Evolutionary conservation across 2,329 filamentous ascomycete species (phyloP).

Genomic region (Cyanodermella asteris): DNA sequence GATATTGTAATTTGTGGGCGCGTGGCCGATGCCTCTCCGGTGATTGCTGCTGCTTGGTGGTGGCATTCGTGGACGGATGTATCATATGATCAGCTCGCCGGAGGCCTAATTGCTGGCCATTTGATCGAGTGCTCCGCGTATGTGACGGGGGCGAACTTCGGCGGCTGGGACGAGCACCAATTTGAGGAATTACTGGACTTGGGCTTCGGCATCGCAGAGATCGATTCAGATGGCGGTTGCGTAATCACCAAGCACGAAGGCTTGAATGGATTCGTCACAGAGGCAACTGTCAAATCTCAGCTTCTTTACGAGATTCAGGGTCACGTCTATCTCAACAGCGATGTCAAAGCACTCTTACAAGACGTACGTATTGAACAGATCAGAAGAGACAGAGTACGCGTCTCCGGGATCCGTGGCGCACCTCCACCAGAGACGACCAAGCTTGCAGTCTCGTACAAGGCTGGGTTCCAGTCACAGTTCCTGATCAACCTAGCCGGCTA

Average conservation of each 20-base stretch:
- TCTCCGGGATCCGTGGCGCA: slow-evolving; percentile 21
- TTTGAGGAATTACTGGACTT: slow-evolving; percentile 21
- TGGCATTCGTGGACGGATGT: slow-evolving; percentile 20
- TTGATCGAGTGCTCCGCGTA: slow-evolving; percentile 21
- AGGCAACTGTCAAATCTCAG: slow-evolving; percentile 30
- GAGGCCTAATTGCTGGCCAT: slow-evolving; percentile 18
- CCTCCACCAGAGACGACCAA: slow-evolving; percentile 30
- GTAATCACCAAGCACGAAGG: slow-evolving; percentile 23
- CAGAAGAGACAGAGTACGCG: slow-evolving; percentile 23
- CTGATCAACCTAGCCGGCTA: slow-evolving; percentile 23
- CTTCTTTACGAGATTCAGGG: slow-evolving; percentile 34
- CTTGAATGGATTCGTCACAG: slow-evolving; percentile 20
- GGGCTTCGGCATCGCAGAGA: slow-evolving; percentile 25
- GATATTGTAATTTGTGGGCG: slow-evolving; percentile 24
- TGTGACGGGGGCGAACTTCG: slow-evolving; percentile 22
- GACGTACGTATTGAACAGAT: slow-evolving; percentile 30
- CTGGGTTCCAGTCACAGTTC: slow-evolving; percentile 25
- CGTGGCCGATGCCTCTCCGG: slow-evolving; percentile 22
- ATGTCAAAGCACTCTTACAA: slow-evolving; percentile 30
- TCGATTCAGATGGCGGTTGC: slow-evolving; percentile 18
- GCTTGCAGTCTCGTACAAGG: slow-evolving; percentile 23
- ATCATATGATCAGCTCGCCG: slow-evolving; percentile 17
- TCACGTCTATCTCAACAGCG: slow-evolving; percentile 34
- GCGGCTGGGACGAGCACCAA: slow-evolving; percentile 19
- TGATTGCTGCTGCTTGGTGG: slow-evolving; percentile 21